Base-by-base conservation (phyloP, 106 monocot genomes). In the Apostasia ramifera region DNA sequence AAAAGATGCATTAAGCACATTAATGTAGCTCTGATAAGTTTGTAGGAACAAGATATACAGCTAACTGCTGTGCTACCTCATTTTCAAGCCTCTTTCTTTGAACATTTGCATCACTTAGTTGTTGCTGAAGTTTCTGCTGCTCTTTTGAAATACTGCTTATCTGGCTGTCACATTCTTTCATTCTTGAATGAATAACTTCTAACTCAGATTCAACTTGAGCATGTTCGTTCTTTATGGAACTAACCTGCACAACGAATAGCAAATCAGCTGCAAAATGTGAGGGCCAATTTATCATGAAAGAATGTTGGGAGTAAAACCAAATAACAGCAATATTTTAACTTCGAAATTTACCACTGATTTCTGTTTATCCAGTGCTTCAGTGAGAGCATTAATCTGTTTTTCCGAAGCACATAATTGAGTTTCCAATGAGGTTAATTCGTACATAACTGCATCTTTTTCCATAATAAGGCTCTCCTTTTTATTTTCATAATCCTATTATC, bases 11-110 rank as follows among this genome's bases (percentile, higher is more conserved):
- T 26, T 26, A 26, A 26, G 26, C 26, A 26, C 26, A 26, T 26
- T 26, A 26, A 26, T 26, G 26, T 26, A 26, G 26, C 26, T 26
- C 26, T 26, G 26, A 26, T 26, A 26, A 26, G 26, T 26, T 26
- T 26, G 26, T 26, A 26, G 26, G 26, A 26, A 26, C 26, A 26
- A 26, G 26, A 26, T 26, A 26, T 70, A 62, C 1, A 54, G 47
- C 11, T 38, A 69, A 12, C 38, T 63, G 47, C 8, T 39, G 47
- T 73, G 40, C 12, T 78, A 93, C 98, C 92, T 98, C 92, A 81
- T 98, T 83, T 90, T 98, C 93, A 86, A 93, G 68, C 74, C 86
- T 98, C 80, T 90, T 98, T 74, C 77, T 85, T 47, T 90, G 90
- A 66, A 98, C 76, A 74, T 73, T 87, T 56, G 59, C 77, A 81